Conservation (phyloP, 805 yeast genomes). For the Tetrapisispora iriomotensis region DNA sequence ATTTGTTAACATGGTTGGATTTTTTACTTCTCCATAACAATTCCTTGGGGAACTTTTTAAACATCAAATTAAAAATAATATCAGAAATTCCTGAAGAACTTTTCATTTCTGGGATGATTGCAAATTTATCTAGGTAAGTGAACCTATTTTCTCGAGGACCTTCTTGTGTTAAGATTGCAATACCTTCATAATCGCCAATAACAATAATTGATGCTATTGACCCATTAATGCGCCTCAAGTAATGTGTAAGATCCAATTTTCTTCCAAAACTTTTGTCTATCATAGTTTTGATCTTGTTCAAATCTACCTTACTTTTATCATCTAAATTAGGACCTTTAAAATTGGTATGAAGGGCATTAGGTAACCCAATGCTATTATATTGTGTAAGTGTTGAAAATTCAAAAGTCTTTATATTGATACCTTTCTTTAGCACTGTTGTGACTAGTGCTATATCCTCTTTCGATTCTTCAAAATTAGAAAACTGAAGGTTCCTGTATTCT, state of each 20-base stretch:
- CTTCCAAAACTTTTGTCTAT: slow-evolving; percentile 75
- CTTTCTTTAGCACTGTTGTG: slow-evolving; percentile 74
- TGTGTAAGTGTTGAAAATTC: slow-evolving; percentile 14
- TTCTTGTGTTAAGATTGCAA: slow-evolving; percentile 88
- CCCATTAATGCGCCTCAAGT: slow-evolving; percentile 54
- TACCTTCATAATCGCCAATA: slow-evolving; percentile 93
- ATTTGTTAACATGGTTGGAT: slow-evolving; percentile 85
- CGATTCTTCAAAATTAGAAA: not conserved
- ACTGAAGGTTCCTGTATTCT: not conserved
- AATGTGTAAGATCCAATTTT: slow-evolving; percentile 53
- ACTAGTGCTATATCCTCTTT: slow-evolving; percentile 23
- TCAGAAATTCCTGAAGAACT: slow-evolving; percentile 94
- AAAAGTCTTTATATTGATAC: slow-evolving; percentile 37
- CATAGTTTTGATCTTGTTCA: slow-evolving; percentile 46
- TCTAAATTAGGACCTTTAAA: not conserved
- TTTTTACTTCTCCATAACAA: slow-evolving; percentile 84
- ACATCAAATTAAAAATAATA: slow-evolving; percentile 74
- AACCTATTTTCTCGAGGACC: slow-evolving; percentile 32
- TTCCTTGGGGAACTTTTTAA: slow-evolving; percentile 56
- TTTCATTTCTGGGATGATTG: slow-evolving; percentile 72
- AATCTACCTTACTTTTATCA: slow-evolving; percentile 34
- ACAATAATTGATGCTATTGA: slow-evolving; percentile 68
- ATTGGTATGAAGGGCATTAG: slow-evolving; percentile 6
- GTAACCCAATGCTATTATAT: slow-evolving; percentile 23
- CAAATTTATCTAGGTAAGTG: slow-evolving; percentile 89